These are phyloP conservation scores for Cladophialophora immunda DNA, from an alignment of 2,329 filamentous ascomycete genomes.

Conservation along the genomic window DNA sequence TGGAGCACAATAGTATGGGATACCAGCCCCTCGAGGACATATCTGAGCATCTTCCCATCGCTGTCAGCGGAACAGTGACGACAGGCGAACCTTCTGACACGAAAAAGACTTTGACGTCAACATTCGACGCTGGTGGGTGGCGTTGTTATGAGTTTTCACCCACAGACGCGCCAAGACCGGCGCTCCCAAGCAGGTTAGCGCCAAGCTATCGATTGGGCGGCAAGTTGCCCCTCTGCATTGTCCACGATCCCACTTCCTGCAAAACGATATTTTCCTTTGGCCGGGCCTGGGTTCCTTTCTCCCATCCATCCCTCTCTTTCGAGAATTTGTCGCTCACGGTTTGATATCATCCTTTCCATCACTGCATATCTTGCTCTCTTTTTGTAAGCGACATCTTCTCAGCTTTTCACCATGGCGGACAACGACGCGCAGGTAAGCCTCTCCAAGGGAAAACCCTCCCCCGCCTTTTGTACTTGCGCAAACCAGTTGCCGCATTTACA, in stretches of 20 bases:
- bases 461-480: constrained; percentile 35
- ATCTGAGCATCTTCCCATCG: neutral
- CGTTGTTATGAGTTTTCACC: neutral
- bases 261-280: constrained; percentile 33
- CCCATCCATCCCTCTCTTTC: constrained; percentile 39
- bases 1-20: neutral
- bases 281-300: constrained; percentile 32
- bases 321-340: constrained; percentile 31
- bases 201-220: neutral
- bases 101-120: neutral
- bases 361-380: constrained; percentile 37
- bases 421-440: constrained; percentile 68
- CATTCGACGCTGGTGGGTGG: neutral
- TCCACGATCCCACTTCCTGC: constrained; percentile 18
- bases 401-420: constrained; percentile 67
- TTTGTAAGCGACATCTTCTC: constrained; percentile 36
- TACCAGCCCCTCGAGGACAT: neutral
- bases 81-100: neutral
- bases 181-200: neutral
- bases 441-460: constrained; percentile 37
- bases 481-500: constrained; percentile 42
- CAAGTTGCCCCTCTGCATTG: constrained; percentile 3
- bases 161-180: neutral
- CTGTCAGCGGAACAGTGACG: neutral
- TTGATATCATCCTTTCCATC: constrained; percentile 36